Base-by-base conservation (phyloP, 192 early-diverging fungal species). In the Coemansia reversa region DNA sequence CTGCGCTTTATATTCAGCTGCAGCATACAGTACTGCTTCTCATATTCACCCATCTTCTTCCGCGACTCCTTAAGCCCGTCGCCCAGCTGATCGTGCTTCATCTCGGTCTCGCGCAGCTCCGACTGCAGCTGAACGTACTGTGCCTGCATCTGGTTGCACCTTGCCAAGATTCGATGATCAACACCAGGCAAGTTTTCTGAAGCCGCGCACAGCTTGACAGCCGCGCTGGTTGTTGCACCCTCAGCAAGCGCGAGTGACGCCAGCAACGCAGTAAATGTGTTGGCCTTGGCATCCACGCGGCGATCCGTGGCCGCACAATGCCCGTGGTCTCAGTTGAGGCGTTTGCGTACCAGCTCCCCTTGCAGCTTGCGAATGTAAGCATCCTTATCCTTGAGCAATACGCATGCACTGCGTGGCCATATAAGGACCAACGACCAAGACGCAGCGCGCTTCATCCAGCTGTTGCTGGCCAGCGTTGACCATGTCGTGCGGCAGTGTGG, bases 181-280 rank as follows among this genome's bases (percentile, higher is more conserved):
- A 9, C 50, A 11, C 19, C 58, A 3, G 47, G 65, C 0, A 72
- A 79, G 16, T 45, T 45, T 20, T 79, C 76, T 5, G 77, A 80
- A 9, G 55, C 65, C 27, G 77, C 68, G 2, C 72, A 68, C 55
- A 80, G 51, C 11, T 72, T 80, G 23, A 67, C 55, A 0, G 77
- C 67, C 59, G 74, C 77, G 72, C 77, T 80, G 19, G 72, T 64
- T 0, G 72, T 71, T 20, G 65, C 62, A 0, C 68, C 71, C 20
- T 72, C 77, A 5, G 77, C 71, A 11, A 72, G 77, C 62, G 55
- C 28, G 55, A 72, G 77, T 23, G 52, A 29, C 55, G 62, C 28
- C 23, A n/a, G 11, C 22, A 55, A 51, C 23, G 22, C 60, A 4
- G 51, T 47, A n/a, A 22, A 59, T 12, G 27, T 39, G 49, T 22